Conservation (phyloP, 805 yeast species). For the Debaryomyces maramus region DNA sequence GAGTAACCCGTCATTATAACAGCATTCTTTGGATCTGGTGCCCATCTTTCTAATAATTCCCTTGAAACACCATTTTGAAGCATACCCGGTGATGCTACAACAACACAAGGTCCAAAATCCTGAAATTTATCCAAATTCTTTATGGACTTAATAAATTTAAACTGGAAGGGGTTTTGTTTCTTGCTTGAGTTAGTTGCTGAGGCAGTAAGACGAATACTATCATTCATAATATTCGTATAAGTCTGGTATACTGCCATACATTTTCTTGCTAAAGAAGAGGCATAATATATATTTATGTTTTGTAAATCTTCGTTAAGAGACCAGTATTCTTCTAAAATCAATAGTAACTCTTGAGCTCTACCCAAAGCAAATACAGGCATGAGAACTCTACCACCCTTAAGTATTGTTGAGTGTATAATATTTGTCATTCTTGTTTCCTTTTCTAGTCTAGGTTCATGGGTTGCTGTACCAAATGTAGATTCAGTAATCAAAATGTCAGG, state of each 20-base stretch:
- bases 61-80: slow-evolving; percentile 93
- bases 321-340: slow-evolving; percentile 96
- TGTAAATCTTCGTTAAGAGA: slow-evolving; percentile 77
- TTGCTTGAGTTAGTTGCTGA: slow-evolving; percentile 38
- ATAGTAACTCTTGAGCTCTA: slow-evolving; percentile 88
- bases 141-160: slow-evolving; percentile 79
- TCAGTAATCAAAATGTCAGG: slow-evolving; percentile 93
- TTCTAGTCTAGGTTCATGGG: slow-evolving; percentile 86
- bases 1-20: slow-evolving; percentile 94
- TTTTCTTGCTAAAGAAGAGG: slow-evolving; percentile 88
- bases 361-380: slow-evolving; percentile 97
- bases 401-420: slow-evolving; percentile 77
- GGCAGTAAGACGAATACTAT: slow-evolving; percentile 69
- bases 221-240: slow-evolving; percentile 96
- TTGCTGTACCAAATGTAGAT: slow-evolving; percentile 96
- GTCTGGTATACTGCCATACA: slow-evolving; percentile 98
- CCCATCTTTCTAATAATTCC: slow-evolving; percentile 91
- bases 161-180: slow-evolving; percentile 77
- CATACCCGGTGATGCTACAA: slow-evolving; percentile 98
- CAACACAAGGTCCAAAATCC: slow-evolving; percentile 94
- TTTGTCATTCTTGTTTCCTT: slow-evolving; percentile 81
- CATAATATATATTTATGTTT: slow-evolving; percentile 81
- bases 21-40: slow-evolving; percentile 91
- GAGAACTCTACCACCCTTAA: slow-evolving; percentile 87
- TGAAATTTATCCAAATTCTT: slow-evolving; percentile 80